These are phyloP conservation scores for Plantago elongata DNA, from an alignment of 257 asterid genomes.

Conservation along the genomic window DNA sequence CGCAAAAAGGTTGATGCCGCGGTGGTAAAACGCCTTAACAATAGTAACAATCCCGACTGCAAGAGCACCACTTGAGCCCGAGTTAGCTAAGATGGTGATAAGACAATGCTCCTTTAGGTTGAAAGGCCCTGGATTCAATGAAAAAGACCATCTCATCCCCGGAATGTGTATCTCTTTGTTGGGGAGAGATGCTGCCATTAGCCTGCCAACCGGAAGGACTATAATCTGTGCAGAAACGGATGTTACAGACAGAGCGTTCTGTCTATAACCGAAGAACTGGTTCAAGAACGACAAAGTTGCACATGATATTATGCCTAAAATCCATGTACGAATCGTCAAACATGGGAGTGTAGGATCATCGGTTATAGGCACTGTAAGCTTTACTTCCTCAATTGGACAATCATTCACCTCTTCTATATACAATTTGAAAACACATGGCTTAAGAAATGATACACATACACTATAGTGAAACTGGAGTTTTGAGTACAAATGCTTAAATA, in stretches of 20 bases:
- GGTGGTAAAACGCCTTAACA: constrained; percentile 53
- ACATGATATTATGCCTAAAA: constrained; percentile 51
- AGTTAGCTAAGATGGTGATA: constrained; percentile 56
- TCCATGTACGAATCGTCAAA: constrained; percentile 65
- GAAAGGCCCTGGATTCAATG: constrained; percentile 69
- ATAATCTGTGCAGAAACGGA: constrained; percentile 61
- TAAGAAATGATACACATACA: too few relatives aligned
- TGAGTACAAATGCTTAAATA: background rate
- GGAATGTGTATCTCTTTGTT: constrained; percentile 28
- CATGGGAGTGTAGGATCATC: constrained; percentile 69
- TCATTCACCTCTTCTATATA: constrained; percentile 52
- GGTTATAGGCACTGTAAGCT: constrained; percentile 57
- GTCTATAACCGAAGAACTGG: constrained; percentile 62
- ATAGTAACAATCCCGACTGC: constrained; percentile 54
- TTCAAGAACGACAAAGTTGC: constrained; percentile 44
- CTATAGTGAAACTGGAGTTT: too few relatives aligned
- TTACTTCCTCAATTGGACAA: constrained; percentile 63
- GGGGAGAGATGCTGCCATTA: constrained; percentile 64
- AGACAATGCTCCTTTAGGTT: constrained; percentile 68
- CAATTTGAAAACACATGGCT: background rate
- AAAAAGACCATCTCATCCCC: constrained; percentile 44
- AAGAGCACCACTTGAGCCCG: constrained; percentile 41
- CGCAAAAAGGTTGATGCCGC: constrained; percentile 37
- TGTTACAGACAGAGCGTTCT: constrained; percentile 40
- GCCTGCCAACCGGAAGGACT: constrained; percentile 54